These are phyloP conservation scores for Zygosaccharomyces bisporus DNA, from an alignment of 805 yeast species.

Conservation along the genomic window DNA sequence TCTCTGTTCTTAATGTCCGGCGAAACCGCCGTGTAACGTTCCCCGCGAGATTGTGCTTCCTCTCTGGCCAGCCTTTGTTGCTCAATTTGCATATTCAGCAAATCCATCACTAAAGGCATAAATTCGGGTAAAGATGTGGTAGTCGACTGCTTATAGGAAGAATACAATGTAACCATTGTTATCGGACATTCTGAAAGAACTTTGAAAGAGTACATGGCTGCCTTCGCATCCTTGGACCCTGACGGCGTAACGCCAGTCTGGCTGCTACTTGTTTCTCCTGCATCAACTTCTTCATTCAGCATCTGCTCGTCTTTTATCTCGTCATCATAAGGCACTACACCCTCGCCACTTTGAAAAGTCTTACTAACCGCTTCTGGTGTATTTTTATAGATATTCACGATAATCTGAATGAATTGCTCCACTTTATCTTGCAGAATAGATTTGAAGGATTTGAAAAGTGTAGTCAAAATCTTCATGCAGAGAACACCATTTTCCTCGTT, in stretches of 20 bases:
- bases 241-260: conserved; percentile 3
- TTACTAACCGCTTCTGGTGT: conserved; percentile 71
- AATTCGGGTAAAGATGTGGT: conserved; percentile 68
- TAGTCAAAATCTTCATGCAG: conserved; percentile 82
- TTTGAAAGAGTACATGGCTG: conserved; percentile 79
- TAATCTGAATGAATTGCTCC: conserved; percentile 70
- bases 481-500: conserved; percentile 95
- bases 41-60: conserved; percentile 52
- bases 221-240: conserved; percentile 48
- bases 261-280: conserved; percentile 6
- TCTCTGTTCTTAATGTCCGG: conserved; percentile 71
- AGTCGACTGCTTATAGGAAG: conserved; percentile 76
- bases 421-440: conserved; percentile 63
- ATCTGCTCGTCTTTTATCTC: conserved; percentile 14
- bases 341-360: conserved; percentile 47
- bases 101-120: conserved; percentile 74
- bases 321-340: conserved; percentile 14
- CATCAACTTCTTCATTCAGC: conserved; percentile 10
- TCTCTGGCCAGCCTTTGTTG: conserved; percentile 69
- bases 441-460: conserved; percentile 82
- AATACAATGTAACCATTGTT: conserved; percentile 87
- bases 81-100: conserved; percentile 73
- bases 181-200: conserved; percentile 95
- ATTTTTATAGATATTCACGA: conserved; percentile 72
- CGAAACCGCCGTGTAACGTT: conserved; percentile 65